phyloP scores from a whole-genome alignment of 1,284 basidiomycete genomes.

The Ganoderma resinaceum region DNA sequence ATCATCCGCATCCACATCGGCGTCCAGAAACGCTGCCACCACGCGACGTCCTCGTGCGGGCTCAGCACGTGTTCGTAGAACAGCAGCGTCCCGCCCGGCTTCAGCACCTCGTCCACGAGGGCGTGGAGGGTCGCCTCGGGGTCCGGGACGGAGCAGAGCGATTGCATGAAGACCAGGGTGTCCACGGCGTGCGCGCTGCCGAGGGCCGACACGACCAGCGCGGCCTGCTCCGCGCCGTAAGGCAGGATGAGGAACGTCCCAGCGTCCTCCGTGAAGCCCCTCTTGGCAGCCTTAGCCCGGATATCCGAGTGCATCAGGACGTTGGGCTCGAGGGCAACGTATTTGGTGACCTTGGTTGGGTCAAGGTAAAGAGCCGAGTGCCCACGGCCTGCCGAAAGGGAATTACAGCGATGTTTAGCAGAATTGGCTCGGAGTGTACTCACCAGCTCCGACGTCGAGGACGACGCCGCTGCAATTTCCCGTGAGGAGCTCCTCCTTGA shows the following conservation, averaged over 20 bases:
- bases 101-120: slow-evolving; percentile 56
- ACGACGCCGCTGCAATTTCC: slow-evolving; percentile 65
- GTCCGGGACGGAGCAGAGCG: slow-evolving; percentile 64
- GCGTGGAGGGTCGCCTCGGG: slow-evolving; percentile 51
- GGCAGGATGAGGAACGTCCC: slow-evolving; percentile 52
- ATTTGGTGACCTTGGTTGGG: slow-evolving; percentile 58
- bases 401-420: not conserved
- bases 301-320: slow-evolving; percentile 63
- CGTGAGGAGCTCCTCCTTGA: slow-evolving; percentile 59
- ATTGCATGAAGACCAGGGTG: slow-evolving; percentile 66
- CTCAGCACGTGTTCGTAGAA: slow-evolving; percentile 73
- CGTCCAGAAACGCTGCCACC: slow-evolving; percentile 76
- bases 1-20: slow-evolving; percentile 60
- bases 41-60: slow-evolving; percentile 54
- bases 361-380: slow-evolving; percentile 69
- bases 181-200: slow-evolving; percentile 46
- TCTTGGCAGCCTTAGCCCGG: slow-evolving; percentile 51
- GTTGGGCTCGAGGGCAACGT: slow-evolving; percentile 77
- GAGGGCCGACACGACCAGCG: slow-evolving; percentile 41
- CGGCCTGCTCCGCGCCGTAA: slow-evolving; percentile 63
- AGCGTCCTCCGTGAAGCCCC: slow-evolving; percentile 60
- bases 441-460: slow-evolving; percentile 76
- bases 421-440: not conserved
- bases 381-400: slow-evolving; percentile 57
- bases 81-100: slow-evolving; percentile 65